Conservation (phyloP, 192 early-diverging fungal species). For the Backusella morwellensis region DNA sequence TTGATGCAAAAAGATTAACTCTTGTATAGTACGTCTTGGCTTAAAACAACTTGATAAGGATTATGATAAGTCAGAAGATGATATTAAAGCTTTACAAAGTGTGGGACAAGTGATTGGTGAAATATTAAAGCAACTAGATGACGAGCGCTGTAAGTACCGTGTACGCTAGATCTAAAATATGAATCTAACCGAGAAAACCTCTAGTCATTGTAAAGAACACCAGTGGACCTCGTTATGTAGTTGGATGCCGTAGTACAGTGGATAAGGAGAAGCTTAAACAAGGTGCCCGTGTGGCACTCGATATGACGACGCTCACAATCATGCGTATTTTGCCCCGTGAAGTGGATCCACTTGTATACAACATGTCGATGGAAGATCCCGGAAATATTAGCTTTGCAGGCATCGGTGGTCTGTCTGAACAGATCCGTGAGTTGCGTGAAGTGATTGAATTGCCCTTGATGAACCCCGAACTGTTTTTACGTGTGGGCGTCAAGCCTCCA, state of each 20-base stretch:
- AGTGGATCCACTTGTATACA: conserved; percentile 99
- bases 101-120: conserved; percentile 99
- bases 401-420: conserved; percentile 93
- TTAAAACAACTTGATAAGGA: conserved; percentile 85
- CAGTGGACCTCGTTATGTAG: conserved; percentile 96
- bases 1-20: not conserved
- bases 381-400: conserved; percentile 95
- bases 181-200: not conserved
- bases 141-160: conserved; percentile 80
- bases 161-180: not conserved
- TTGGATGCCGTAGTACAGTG: conserved; percentile 93
- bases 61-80: conserved; percentile 97
- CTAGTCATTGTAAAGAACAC: conserved; percentile 97
- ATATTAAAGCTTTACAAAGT: conserved; percentile 97
- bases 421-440: conserved; percentile 97
- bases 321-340: conserved; percentile 98
- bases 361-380: conserved; percentile 98
- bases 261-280: conserved; percentile 96
- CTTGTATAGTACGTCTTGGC: conserved; percentile 66
- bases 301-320: conserved; percentile 99
- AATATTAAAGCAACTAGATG: conserved; percentile 96
- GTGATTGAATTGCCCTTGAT: conserved; percentile 98
- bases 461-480: conserved; percentile 97
- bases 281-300: conserved; percentile 94
- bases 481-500: conserved; percentile 98